Evolutionary conservation across 345 rosid species (phyloP).

Genomic region (Excoecaria agallocha): DNA sequence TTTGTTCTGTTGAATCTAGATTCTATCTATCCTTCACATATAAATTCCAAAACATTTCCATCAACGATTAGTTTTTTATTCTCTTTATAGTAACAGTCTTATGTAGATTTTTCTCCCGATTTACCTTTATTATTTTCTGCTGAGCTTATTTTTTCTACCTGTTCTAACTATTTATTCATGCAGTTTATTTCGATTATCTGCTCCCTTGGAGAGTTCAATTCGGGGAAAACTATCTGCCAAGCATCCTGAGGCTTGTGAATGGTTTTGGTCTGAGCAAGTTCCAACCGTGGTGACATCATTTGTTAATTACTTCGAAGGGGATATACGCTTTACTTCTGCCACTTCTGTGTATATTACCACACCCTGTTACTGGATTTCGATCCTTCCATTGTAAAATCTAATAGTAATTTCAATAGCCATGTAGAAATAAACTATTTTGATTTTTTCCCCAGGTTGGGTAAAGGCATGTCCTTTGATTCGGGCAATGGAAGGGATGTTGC

Average conservation of each 20-base stretch:
- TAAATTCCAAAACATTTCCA: background rate
- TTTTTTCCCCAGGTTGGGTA: conserved; percentile 45
- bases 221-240: conserved; percentile 75
- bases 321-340: conserved; percentile 55
- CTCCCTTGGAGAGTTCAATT: conserved; percentile 77
- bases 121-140: conserved; percentile 2
- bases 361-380: conserved; percentile 18
- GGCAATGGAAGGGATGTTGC: conserved; percentile 62
- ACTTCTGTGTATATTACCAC: conserved; percentile 49
- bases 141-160: conserved; percentile 12
- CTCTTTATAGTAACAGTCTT: background rate
- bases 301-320: conserved; percentile 63
- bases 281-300: conserved; percentile 60
- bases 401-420: conserved; percentile 18
- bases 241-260: conserved; percentile 66
- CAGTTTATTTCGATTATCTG: conserved; percentile 74
- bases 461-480: conserved; percentile 42
- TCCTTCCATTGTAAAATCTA: background rate
- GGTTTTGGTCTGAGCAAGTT: conserved; percentile 83
- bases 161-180: conserved; percentile 25
- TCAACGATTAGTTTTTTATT: background rate
- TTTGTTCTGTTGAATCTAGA: background rate
- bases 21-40: background rate
- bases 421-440: conserved; percentile 14
- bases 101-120: background rate